Conservation (phyloP, 495 filamentous ascomycete species). For the Penicillium lividum region DNA sequence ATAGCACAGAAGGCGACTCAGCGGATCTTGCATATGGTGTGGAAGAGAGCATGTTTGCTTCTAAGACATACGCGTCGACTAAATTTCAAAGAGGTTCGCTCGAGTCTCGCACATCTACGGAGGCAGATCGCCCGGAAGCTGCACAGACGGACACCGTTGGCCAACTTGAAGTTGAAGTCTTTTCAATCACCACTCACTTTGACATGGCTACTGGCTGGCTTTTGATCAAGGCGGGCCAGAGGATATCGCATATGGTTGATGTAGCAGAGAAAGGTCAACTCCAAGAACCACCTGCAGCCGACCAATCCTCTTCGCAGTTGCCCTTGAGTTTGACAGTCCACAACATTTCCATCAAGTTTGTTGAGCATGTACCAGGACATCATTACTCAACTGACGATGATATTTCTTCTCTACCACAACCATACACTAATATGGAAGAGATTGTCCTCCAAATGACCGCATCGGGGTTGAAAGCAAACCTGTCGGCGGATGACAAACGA, state of each 20-base stretch:
- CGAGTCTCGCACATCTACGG: constrained; percentile 18
- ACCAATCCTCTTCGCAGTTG: constrained; percentile 26
- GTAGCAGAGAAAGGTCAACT: constrained; percentile 15
- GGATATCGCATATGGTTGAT: constrained; percentile 47
- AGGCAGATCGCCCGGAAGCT: constrained; percentile 12
- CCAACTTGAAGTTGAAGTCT: constrained; percentile 52
- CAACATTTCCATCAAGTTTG: constrained; percentile 60
- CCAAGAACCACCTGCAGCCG: constrained; percentile 16
- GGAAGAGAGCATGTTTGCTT: constrained; percentile 36
- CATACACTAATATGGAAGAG: constrained; percentile 34
- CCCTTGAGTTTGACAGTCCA: constrained; percentile 54
- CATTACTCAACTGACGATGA: constrained; percentile 24
- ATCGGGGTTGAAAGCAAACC: constrained; percentile 29
- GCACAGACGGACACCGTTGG: constrained; percentile 2
- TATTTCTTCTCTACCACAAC: constrained; percentile 16
- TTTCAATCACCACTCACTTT: constrained; percentile 57
- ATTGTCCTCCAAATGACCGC: constrained; percentile 35
- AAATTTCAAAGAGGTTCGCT: constrained; percentile 21
- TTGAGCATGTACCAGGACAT: constrained; percentile 59
- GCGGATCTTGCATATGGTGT: constrained; percentile 23
- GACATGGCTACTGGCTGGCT: constrained; percentile 72
- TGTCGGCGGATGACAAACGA: constrained; percentile 22
- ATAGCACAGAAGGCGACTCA: constrained; percentile 21
- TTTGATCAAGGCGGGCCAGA: constrained; percentile 59
- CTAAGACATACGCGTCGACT: constrained; percentile 26